Evolutionary conservation across 176 grass and related monocot genomes (phyloP).

Genomic region (Cymbopogon citratus): DNA sequence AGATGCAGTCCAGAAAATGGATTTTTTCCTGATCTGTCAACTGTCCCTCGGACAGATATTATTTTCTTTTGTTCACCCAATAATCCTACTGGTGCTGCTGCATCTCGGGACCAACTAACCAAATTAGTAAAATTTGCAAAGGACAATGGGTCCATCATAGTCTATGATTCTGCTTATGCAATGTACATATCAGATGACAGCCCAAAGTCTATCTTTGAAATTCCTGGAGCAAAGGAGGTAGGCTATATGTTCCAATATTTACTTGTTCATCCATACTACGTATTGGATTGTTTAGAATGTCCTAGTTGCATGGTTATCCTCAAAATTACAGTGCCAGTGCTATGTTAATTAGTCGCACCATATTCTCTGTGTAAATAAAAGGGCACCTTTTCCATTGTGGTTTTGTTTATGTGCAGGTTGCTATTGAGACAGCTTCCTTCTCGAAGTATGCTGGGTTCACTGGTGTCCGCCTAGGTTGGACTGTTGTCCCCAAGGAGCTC

Average conservation of each 20-base stretch:
- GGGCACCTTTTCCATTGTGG: neutral
- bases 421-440: slow-evolving; percentile 87
- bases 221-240: slow-evolving; percentile 94
- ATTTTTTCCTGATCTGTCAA: slow-evolving; percentile 87
- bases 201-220: slow-evolving; percentile 86
- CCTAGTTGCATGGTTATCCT: too few relatives aligned
- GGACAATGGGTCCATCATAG: slow-evolving; percentile 81
- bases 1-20: slow-evolving; percentile 82
- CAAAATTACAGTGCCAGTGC: neutral
- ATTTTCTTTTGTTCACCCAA: slow-evolving; percentile 98
- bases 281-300: neutral
- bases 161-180: slow-evolving; percentile 98
- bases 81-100: slow-evolving; percentile 82
- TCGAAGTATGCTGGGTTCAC: slow-evolving; percentile 99
- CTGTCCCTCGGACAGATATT: slow-evolving; percentile 55
- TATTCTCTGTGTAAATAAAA: neutral
- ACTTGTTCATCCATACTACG: neutral
- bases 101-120: slow-evolving; percentile 70
- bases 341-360: neutral
- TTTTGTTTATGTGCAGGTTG: slow-evolving; percentile 66
- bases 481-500: slow-evolving; percentile 81
- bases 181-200: slow-evolving; percentile 90
- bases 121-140: slow-evolving; percentile 81
- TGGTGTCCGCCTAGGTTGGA: slow-evolving; percentile 93
- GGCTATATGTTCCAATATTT: neutral